Base-by-base conservation (phyloP, 306 rosid genomes). In the Abrus precatorius region DNA sequence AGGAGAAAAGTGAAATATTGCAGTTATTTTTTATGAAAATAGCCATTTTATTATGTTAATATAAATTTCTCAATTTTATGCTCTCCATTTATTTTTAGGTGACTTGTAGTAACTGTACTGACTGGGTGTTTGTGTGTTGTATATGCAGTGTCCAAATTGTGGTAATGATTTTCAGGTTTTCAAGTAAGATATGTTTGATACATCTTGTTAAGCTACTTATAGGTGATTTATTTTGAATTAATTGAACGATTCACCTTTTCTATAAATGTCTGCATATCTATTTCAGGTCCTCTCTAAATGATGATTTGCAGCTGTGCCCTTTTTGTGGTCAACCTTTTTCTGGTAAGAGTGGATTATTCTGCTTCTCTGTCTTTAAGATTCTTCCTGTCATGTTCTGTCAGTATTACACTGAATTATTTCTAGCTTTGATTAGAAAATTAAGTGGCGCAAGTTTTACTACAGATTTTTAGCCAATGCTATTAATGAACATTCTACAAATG, bases 141-240 rank as follows among this genome's bases (percentile, higher is more conserved):
- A 71, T 81, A 36, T 87, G 93, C 96, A 95, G 99, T 95, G 99
- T 81, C 99, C 97, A 6, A 95, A 91, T 80, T 95, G 99, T 54
- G 94, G 98, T 83, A 95, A 95, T 70, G 93, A 90, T 29, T 95
- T 95, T 90, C 98, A 91, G 91, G 91, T 91, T 67, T 88, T 95
- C 92, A 95, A 91, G 99, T 95, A 95, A 93, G 98, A 81, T 72
- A 50, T 54, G 45, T 34, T 55, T 61, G 62, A 56, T 3, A 52
- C 49, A 28, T 54, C 43, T 75, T 36, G 3, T 74, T 56, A 38
- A 76, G 44, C 85, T 61, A 40, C 13, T 80, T 72, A 27, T 48
- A 4, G 36, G 72, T 30, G 60, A 76, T 67, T 82, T 48, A 2
- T 79, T 82, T 70, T 59, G 7, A 40, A 75, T 14, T 61, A 50